A percentile compares a stretch with the other conserved stretches of the same genome.
Evolutionary conservation across 2,329 filamentous ascomycete genomes (phyloP).

Genomic region (Pseudopyrenochaeta lycopersici): DNA sequence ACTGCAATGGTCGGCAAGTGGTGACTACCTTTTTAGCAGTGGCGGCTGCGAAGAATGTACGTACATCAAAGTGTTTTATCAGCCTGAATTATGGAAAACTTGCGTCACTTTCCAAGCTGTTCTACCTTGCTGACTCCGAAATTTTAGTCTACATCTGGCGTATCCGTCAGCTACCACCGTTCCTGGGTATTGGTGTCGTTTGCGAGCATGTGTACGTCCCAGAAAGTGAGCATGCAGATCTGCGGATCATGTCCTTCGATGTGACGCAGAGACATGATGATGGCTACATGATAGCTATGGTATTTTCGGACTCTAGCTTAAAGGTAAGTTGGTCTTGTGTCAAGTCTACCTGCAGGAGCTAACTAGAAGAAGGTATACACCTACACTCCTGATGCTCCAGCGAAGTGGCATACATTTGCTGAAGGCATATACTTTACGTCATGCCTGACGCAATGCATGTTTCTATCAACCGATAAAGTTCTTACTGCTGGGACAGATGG

Average conservation of each 20-base stretch:
- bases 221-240: slow-evolving; percentile 66
- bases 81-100: neutral
- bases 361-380: slow-evolving; percentile 56
- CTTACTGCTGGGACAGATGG: slow-evolving; percentile 86
- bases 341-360: neutral
- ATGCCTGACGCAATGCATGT: slow-evolving; percentile 74
- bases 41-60: slow-evolving; percentile 79
- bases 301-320: slow-evolving; percentile 84
- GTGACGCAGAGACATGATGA: slow-evolving; percentile 43
- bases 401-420: slow-evolving; percentile 47
- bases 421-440: slow-evolving; percentile 57
- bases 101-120: neutral
- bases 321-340: slow-evolving; percentile 55
- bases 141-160: slow-evolving; percentile 78
- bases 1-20: slow-evolving; percentile 74
- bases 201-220: slow-evolving; percentile 61
- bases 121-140: neutral
- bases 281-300: slow-evolving; percentile 71
- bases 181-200: slow-evolving; percentile 62
- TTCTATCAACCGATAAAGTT: slow-evolving; percentile 52
- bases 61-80: neutral
- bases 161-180: slow-evolving; percentile 62
- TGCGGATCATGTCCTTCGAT: slow-evolving; percentile 85
- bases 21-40: slow-evolving; percentile 81
- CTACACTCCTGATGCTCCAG: slow-evolving; percentile 38